These are phyloP conservation scores for Colletotrichum tanaceti DNA, from an alignment of 2,329 filamentous ascomycete genomes.

Conservation along the genomic window DNA sequence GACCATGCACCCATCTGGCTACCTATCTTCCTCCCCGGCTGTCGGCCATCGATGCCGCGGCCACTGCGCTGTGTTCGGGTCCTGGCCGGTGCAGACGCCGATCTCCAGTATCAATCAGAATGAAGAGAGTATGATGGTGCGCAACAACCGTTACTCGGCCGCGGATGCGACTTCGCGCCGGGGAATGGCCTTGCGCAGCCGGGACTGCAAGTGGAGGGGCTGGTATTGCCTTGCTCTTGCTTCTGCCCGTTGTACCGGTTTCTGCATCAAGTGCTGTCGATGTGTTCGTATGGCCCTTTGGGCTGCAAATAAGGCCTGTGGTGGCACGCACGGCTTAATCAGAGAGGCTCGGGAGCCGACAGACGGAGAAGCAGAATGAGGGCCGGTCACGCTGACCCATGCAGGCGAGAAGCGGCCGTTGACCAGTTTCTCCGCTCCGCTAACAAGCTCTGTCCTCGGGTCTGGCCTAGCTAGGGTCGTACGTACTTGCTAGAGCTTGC, in stretches of 20 bases:
- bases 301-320: constrained; percentile 26
- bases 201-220: constrained; percentile 24
- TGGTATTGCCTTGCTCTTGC: constrained; percentile 14
- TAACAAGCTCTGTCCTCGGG: constrained; percentile 28
- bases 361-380: constrained; percentile 22
- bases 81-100: constrained; percentile 24
- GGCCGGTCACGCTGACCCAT: constrained; percentile 17
- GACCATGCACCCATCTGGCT: constrained; percentile 12
- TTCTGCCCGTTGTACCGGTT: constrained; percentile 18
- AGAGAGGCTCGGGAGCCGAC: constrained; percentile 29
- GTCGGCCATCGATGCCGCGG: constrained; percentile 28
- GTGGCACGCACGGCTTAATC: constrained; percentile 25
- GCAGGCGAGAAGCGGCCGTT: constrained; percentile 23
- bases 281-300: constrained; percentile 16
- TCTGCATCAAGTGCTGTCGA: constrained; percentile 23
- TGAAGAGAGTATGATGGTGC: constrained; percentile 2
- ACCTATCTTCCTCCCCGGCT: constrained; percentile 31
- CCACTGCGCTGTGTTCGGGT: constrained; percentile 17
- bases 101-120: constrained; percentile 28
- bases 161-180: constrained; percentile 17
- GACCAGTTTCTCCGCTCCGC: constrained; percentile 21
- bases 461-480: too few relatives aligned
- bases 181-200: constrained; percentile 18
- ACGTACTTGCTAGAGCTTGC: constrained; percentile 23
- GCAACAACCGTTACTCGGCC: constrained; percentile 12